Conservation (phyloP, 2,329 filamentous ascomycete genomes). For the Cordyceps cicadae region DNA sequence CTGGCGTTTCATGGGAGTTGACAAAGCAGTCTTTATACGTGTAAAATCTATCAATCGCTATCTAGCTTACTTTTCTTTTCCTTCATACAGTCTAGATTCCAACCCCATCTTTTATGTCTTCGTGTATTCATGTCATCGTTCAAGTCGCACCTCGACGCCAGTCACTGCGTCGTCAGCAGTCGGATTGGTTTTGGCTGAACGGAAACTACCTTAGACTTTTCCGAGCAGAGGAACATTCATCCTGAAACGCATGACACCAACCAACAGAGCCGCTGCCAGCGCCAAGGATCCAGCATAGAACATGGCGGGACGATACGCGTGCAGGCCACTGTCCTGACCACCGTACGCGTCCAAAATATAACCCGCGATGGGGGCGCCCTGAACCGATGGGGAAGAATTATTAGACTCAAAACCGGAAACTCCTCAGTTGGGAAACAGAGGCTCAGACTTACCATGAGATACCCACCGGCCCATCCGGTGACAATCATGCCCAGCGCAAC, state of each 20-base stretch:
- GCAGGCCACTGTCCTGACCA: conserved; percentile 37
- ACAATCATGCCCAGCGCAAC: conserved; percentile 55
- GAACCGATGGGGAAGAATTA: background rate
- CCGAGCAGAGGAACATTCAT: conserved; percentile 30
- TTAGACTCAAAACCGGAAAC: conserved; percentile 7
- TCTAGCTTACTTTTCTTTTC: background rate
- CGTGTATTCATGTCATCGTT: background rate
- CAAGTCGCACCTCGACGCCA: too few relatives aligned
- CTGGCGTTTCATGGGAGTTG: background rate
- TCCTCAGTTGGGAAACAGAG: background rate
- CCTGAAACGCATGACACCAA: conserved; percentile 35
- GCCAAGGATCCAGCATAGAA: conserved; percentile 51
- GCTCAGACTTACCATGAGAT: conserved; percentile 42
- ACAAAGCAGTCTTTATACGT: background rate
- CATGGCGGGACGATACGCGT: conserved; percentile 52
- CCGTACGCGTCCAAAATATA: conserved; percentile 49
- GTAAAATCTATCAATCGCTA: background rate
- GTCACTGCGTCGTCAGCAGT: too few relatives aligned
- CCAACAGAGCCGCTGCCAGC: conserved; percentile 34
- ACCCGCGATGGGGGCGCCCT: conserved; percentile 52
- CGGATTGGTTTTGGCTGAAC: too few relatives aligned
- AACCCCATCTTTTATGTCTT: background rate
- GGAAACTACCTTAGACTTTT: conserved; percentile 8
- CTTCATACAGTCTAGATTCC: background rate
- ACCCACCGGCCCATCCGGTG: conserved; percentile 52